Evolutionary conservation across 805 yeast species (phyloP).

Genomic region (Cyberlindnera suaveolens): DNA sequence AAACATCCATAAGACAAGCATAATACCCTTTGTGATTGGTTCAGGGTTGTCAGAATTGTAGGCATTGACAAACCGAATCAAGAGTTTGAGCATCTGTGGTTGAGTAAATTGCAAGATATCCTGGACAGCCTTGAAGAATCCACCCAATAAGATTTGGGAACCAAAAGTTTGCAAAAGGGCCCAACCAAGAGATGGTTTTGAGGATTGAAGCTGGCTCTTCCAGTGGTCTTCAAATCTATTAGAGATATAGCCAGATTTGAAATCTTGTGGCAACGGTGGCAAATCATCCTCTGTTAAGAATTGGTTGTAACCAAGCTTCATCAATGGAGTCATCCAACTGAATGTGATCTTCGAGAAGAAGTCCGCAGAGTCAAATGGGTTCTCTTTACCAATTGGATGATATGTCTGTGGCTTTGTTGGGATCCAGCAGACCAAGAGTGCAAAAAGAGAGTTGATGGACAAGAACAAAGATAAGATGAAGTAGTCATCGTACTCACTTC

Average conservation of each 20-base stretch:
- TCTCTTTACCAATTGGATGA: slow-evolving; percentile 30
- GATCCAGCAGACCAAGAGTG: slow-evolving; percentile 31
- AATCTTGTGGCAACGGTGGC: slow-evolving; percentile 69
- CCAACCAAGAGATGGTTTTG: slow-evolving; percentile 44
- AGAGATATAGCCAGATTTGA: slow-evolving; percentile 51
- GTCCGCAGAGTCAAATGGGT: slow-evolving; percentile 43
- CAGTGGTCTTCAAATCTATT: slow-evolving; percentile 51
- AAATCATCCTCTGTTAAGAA: slow-evolving; percentile 56
- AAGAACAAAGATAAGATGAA: slow-evolving; percentile 29
- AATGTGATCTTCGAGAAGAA: slow-evolving; percentile 75
- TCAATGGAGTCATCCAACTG: slow-evolving; percentile 87
- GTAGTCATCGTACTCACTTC: slow-evolving; percentile 24
- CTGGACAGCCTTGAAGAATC: slow-evolving; percentile 65
- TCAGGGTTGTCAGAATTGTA: slow-evolving; percentile 31
- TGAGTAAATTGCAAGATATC: slow-evolving; percentile 79
- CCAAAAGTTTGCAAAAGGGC: slow-evolving; percentile 72
- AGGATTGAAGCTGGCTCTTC: slow-evolving; percentile 51
- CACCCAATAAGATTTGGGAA: slow-evolving; percentile 58
- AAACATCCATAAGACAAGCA: slow-evolving; percentile 74
- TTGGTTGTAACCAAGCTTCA: slow-evolving; percentile 69
- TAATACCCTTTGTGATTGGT: slow-evolving; percentile 68
- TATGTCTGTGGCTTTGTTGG: slow-evolving; percentile 34
- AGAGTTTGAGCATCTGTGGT: slow-evolving; percentile 68
- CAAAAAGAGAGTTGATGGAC: slow-evolving; percentile 25
- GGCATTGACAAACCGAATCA: slow-evolving; percentile 55